Conservation (phyloP, 345 rosid species). For the Rhizophora mangle region DNA sequence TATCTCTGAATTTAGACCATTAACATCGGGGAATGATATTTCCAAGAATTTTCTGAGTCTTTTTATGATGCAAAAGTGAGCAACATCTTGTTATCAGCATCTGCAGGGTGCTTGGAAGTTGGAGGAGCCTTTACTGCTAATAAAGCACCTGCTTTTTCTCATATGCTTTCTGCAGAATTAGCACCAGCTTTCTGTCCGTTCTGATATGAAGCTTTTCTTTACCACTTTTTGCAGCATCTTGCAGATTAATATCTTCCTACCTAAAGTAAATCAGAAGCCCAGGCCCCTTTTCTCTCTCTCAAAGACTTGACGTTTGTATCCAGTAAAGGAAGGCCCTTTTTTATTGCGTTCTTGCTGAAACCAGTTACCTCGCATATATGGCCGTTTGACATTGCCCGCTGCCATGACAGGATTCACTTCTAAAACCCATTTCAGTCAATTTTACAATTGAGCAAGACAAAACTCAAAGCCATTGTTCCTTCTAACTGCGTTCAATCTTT, state of each 20-base stretch:
- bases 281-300: background rate
- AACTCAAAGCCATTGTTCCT: too few relatives aligned
- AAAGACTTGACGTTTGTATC: too few relatives aligned
- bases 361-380: too few relatives aligned
- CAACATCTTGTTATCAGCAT: conserved; percentile 1
- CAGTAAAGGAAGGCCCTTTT: too few relatives aligned
- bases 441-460: too few relatives aligned
- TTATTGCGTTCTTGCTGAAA: too few relatives aligned
- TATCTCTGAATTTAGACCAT: background rate
- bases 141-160: conserved; percentile 13
- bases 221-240: background rate
- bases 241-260: background rate
- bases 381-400: too few relatives aligned
- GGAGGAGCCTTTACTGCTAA: background rate
- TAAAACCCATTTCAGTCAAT: too few relatives aligned
- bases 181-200: background rate
- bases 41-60: conserved; percentile 4
- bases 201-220: background rate
- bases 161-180: conserved; percentile 12
- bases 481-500: too few relatives aligned
- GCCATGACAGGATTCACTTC: too few relatives aligned
- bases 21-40: background rate
- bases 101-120: background rate
- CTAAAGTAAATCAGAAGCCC: background rate
- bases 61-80: conserved; percentile 1